Evolutionary conservation across 164 flowering plant species (phyloP), one percentile per base, ranked within the genome.

Genomic region (Cinnamomum micranthum): DNA sequence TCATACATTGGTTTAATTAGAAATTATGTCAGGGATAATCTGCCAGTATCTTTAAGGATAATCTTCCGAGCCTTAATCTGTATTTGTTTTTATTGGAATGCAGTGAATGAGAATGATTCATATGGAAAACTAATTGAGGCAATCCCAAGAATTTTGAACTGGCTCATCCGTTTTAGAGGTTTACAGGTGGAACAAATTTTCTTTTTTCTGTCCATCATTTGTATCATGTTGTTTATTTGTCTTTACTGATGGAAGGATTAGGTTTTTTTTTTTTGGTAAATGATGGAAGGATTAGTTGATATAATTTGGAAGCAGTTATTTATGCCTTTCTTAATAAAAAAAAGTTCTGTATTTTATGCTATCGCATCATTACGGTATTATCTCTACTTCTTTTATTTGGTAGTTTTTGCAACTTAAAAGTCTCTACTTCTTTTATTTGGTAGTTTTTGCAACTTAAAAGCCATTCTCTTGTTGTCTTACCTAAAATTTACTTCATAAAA

Each of bases 91-190:
- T 86, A 74, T 55, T 55, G 27, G n/a, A 73, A 63, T 88, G 90
- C 90, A 96, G 99, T 77, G 64, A 85, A 89, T 76, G 98, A 96
- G 78, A 80, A 67, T 50, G 98, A 94, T 71, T 82, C 85, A 47
- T 74, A 71, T 50, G 82, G 74, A 71, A 88, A 84, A 31, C 69
- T 96, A 84, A 74, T 84, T 76, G 91, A 83, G 55, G 94, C 95
- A 63, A 82, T 92, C 76, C 98, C 99, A 73, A 92, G 73, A 80
- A 76, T 94, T 59, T 77, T 88, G 67, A 83, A 84, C 65, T 94
- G 99, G 98, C 86, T 94, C 73, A 71, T 24, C 35, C 71, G 74
- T 64, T 92, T 89, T 87, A 86, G 83, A 76, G 72, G 77, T 82
- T 73, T 89, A 71, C 80, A 88, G 97, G 98, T 95, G 78, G 71